A percentile compares a stretch with the other conserved stretches of the same genome.
phyloP scores from a whole-genome alignment of 257 asterid genomes.

The Scutellaria baicalensis region DNA sequence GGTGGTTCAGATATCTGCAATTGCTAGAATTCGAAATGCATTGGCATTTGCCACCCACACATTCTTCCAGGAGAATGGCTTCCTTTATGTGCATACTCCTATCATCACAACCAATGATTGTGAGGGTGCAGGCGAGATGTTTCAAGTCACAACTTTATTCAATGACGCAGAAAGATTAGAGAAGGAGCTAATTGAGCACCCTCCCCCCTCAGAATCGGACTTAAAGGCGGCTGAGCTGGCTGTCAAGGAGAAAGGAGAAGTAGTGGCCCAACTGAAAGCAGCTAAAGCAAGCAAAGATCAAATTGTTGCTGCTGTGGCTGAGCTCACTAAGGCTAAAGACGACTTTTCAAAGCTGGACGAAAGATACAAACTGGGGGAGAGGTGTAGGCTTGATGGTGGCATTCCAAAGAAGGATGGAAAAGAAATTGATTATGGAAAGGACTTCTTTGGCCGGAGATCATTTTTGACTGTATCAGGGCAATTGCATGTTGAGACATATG shows the following conservation, averaged over 20 bases:
- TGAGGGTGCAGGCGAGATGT: conserved; percentile 99
- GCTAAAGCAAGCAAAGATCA: conserved; percentile 57
- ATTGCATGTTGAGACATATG: conserved; percentile 92
- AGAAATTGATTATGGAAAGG: conserved; percentile 63
- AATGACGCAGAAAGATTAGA: conserved; percentile 68
- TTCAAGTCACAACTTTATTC: conserved; percentile 79
- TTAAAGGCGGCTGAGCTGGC: conserved; percentile 51
- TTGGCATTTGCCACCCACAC: conserved; percentile 94
- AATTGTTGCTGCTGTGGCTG: conserved; percentile 57
- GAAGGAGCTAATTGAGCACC: conserved; percentile 69
- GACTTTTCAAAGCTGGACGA: conserved; percentile 50
- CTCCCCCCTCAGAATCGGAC: conserved; percentile 65
- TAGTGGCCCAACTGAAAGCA: conserved; percentile 62
- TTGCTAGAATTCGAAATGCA: conserved; percentile 84
- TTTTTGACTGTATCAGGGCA: conserved; percentile 97
- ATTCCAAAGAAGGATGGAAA: conserved; percentile 76
- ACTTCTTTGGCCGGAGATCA: conserved; percentile 86
- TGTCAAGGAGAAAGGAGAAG: conserved; percentile 73
- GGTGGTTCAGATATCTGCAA: conserved; percentile 59
- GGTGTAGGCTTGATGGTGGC: conserved; percentile 53
- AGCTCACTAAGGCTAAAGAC: conserved; percentile 74
- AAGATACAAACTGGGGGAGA: conserved; percentile 51
- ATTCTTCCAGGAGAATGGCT: conserved; percentile 82
- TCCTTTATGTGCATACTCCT: conserved; percentile 90
- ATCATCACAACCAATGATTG: conserved; percentile 94